A percentile compares a stretch with the other conserved stretches of the same genome.
These are phyloP conservation scores for Botrytis medusae DNA, from an alignment of 2,329 filamentous ascomycete species.

Conservation along the genomic window DNA sequence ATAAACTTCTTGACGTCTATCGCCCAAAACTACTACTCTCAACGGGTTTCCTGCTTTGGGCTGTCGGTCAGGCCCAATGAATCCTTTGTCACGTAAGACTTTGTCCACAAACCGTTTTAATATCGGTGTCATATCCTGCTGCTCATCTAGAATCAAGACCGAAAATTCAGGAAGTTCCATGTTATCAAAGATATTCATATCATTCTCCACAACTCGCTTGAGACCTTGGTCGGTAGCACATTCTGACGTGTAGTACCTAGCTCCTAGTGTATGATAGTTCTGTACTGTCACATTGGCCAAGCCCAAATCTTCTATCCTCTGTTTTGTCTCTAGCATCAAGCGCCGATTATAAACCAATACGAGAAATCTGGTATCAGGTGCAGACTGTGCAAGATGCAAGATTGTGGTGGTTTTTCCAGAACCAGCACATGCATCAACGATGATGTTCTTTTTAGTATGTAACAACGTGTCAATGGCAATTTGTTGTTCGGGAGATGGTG, in stretches of 20 bases:
- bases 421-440: conserved; percentile 18
- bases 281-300: conserved; percentile 9
- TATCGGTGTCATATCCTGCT: conserved; percentile 21
- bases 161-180: conserved; percentile 20
- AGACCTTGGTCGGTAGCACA: conserved; percentile 20
- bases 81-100: conserved; percentile 14
- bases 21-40: conserved; percentile 8
- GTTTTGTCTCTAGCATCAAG: conserved; percentile 17
- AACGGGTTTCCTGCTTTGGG: background rate
- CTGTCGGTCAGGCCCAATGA: background rate
- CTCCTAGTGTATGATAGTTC: conserved; percentile 13
- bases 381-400: conserved; percentile 9
- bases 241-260: conserved; percentile 14
- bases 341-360: conserved; percentile 17
- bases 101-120: conserved; percentile 19
- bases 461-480: conserved; percentile 16
- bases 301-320: conserved; percentile 14
- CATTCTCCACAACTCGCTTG: conserved; percentile 16
- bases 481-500: conserved; percentile 17
- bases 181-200: background rate
- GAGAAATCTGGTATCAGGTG: conserved; percentile 6
- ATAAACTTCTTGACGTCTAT: conserved; percentile 16
- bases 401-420: conserved; percentile 20
- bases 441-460: conserved; percentile 17
- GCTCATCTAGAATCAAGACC: conserved; percentile 16